A percentile compares a stretch with the other conserved stretches of the same genome.
These are phyloP conservation scores for Fusarium sp. DNA, from an alignment of 2,329 filamentous ascomycete species.

Conservation along the genomic window DNA sequence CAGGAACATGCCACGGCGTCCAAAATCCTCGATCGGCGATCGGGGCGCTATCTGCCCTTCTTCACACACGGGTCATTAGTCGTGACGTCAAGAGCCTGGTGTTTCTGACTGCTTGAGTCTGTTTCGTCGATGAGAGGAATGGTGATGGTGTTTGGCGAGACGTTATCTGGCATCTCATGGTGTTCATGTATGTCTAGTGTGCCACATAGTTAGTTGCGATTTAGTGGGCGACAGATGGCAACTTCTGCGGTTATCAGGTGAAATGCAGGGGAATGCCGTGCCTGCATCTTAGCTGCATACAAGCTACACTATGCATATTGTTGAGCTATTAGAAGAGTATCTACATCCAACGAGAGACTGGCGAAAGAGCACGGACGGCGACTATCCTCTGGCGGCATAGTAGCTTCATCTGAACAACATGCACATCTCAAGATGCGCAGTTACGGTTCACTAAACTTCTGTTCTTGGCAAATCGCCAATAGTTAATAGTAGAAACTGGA, in stretches of 20 bases:
- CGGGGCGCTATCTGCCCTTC: constrained; percentile 7
- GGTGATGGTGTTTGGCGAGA: constrained; percentile 15
- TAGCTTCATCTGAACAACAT: not conserved
- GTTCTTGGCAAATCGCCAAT: not conserved
- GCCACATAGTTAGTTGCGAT: constrained; percentile 27
- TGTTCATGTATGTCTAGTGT: constrained; percentile 10
- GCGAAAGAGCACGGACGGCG: not conserved
- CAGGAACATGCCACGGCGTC: not conserved
- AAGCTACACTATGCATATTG: constrained; percentile 4
- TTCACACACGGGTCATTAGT: not conserved
- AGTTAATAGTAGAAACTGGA: not conserved
- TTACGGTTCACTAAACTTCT: not conserved
- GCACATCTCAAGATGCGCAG: not conserved
- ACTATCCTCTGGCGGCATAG: not conserved
- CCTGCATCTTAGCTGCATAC: constrained; percentile 22
- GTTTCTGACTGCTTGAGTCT: not conserved
- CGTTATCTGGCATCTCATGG: constrained; percentile 4
- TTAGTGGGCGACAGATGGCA: constrained; percentile 5
- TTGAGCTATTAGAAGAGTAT: constrained; percentile 4
- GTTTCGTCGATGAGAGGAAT: constrained; percentile 28
- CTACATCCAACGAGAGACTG: not conserved
- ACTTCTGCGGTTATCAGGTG: constrained; percentile 1
- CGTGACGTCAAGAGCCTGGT: constrained; percentile 25
- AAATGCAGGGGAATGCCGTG: constrained; percentile 9
- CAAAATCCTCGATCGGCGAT: constrained; percentile 25